Evolutionary conservation across 1,139 yeast genomes (phyloP), one percentile per base, ranked within the genome.

Genomic region (Yamadazyma mexicana): DNA sequence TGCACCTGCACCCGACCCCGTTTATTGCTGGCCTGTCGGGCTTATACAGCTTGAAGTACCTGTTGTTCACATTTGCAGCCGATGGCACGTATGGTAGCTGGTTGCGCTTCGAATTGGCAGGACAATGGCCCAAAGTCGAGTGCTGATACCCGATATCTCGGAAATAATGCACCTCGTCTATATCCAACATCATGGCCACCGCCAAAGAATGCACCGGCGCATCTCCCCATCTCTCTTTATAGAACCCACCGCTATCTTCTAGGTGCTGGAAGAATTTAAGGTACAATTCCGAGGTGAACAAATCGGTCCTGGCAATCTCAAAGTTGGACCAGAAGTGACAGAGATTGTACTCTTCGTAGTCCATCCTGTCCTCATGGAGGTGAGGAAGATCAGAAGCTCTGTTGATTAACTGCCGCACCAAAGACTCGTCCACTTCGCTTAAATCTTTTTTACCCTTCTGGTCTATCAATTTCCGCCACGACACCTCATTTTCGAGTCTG

Each of bases 281-380:
- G 59, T 89, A 89, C 18, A 70, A 59, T 10, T 77, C 73, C 17
- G 86, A 78, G 27, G 75, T 71, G 69, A 88, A 89, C 14, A 88
- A 59, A 50, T 82, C 88, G 2, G 87, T 75, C 38, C 87, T 64
- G 2, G 96, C 96, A 51, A 89, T 89, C 59, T 89, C 97, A 56
- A 89, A 89, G 64, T 89, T 89, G 29, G 94, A 81, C 97, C 97
- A 89, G 63, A 88, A 89, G 62, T 89, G 97, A 52, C 95, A 85
- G 54, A 84, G 55, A 56, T 84, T 87, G 61, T 82, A 88, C 45
- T 81, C 83, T 52, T 84, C 84, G 17, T 78, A 73, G 40, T 82
- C 79, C 55, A 82, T 69, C 43, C 76, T 62, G 52, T 83, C 87
- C 40, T 68, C 74, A 47, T 66, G 64, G 5, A 74, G 47, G 2